Base-by-base conservation (phyloP, 164 flowering plant species). In the Cinnamomum chago region DNA sequence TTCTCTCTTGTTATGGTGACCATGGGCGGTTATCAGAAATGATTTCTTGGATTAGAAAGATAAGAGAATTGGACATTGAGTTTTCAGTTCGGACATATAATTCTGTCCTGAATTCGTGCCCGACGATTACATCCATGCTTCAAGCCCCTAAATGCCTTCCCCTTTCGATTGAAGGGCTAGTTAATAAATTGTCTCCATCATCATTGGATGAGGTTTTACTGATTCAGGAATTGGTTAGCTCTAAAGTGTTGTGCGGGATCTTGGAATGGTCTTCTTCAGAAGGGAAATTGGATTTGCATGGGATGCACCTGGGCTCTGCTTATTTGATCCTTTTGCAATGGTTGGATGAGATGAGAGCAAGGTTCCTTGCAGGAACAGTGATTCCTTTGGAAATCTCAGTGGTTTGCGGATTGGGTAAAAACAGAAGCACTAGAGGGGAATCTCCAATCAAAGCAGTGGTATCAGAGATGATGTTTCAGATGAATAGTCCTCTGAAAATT, bases 241-340 rank as follows among this genome's bases (percentile, higher is more conserved):
- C 94, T 0, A 62, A 83, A 0, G 88, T 90, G 17, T 71, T 93
- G 76, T 76, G 68, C 22, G 86, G 85, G 55, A 81, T 76, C 4
- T 86, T 90, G 86, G 82, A 83, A 62, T 90, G 94, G 92, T 73
- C 75, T 70, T 50, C 78, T 30, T 70, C 65, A 5, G 93, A 89
- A 76, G 84, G 72, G 66, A 93, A 88, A 82, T 71, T 95, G 86
- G 99, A 95, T 82, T 81, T 95, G 84, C 99, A 95, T 74, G 99
- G 97, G 58, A 86, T 93, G 93, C 94, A 93, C 75, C 65, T 87
- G 81, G 84, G 88, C 50, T 72, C 92, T 51, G 90, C 95, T 1
- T 95, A 88, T 76, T 68, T 95, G 85, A 85, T 89, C 68, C 68
- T 95, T 85, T 79, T 95, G 75, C 90, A 86, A 68, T 95, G 99